Evolutionary conservation across 768 basidiomycete species (phyloP), one percentile per base, ranked within the genome.

Genomic region (Rhodotorula toruloides): DNA sequence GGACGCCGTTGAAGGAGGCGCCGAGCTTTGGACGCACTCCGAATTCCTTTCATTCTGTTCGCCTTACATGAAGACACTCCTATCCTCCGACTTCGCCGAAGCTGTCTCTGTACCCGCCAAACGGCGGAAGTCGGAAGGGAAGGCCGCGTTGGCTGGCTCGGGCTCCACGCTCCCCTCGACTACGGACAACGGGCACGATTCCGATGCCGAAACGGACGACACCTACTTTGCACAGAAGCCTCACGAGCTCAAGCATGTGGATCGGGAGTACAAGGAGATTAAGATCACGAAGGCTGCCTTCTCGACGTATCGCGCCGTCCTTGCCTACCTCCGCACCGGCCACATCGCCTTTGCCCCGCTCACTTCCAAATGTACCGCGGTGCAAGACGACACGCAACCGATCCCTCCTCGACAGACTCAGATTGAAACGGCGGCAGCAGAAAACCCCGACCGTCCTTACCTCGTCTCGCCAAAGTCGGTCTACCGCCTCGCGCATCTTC

Each of bases 301-400:
- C 56, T 47, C 56, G 44, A 58, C 56, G 16, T 47, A 36, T 44
- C 56, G 56, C 44, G 56, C 56, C 32, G 56, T 58, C 25, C 56
- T 58, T 14, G 16, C 47, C 27, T 58, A 29, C n/a, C 4, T 47
- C 17, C 22, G 25, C 22, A 47, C 56, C 2, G 13, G 21, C 25
- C 39, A 27, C 56, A 58, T 58, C 34, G 2, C 4, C 34, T 58
- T 58, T 19, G 32, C 32, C 3, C 29, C 29, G 16, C 56, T 47
- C 21, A 2, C 31, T 2, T 57, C 56, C 31, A 14, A 16, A 2
- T 12, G 9, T 19, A 29, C 22, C 31, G 5, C 55, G 31, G n/a
- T n/a, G n/a, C n/a, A 32, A 32, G 27, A n/a, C 11, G 22, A 34
- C 32, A 10, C 56, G 29, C 43, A 12, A 31, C 12, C 3, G 7